Evolutionary conservation across 352 stramenopile species (phyloP).

Genomic region (Globisporangium polare): DNA sequence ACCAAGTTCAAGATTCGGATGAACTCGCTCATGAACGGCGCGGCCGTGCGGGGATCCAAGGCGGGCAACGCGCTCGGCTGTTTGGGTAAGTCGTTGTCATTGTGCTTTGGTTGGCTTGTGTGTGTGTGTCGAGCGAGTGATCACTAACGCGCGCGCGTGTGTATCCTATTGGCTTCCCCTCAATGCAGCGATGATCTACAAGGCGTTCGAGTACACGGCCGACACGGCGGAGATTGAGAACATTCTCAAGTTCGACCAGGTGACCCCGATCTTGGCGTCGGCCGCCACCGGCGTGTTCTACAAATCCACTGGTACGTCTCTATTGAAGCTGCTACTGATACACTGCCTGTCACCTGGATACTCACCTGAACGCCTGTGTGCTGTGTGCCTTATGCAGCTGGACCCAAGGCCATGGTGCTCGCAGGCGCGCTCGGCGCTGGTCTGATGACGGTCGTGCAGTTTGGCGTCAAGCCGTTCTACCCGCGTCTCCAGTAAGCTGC

Average conservation of each 20-base stretch:
- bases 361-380: no score
- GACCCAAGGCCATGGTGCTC: conserved; percentile 80
- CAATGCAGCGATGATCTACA: conserved; percentile 78
- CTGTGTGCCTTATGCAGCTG: conserved; percentile 22
- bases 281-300: conserved; percentile 82
- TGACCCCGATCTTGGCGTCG: conserved; percentile 79
- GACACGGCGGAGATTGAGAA: conserved; percentile 81
- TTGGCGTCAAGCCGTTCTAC: conserved; percentile 84
- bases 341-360: no score
- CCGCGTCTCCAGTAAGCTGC: conserved; percentile 58
- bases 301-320: conserved; percentile 63
- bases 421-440: conserved; percentile 73
- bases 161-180: neutral
- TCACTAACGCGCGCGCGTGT: conserved; percentile 16
- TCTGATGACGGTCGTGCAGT: conserved; percentile 83
- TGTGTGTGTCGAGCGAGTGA: neutral
- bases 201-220: conserved; percentile 77
- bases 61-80: conserved; percentile 80
- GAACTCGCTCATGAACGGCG: conserved; percentile 87
- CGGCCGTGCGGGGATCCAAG: conserved; percentile 75
- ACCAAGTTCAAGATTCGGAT: conserved; percentile 88
- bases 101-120: neutral
- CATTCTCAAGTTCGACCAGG: conserved; percentile 79
- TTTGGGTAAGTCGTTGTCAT: conserved; percentile 44
- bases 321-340: neutral